A percentile compares a stretch with the other conserved stretches of the same genome.
Evolutionary conservation across 768 basidiomycete genomes (phyloP).

Genomic region (Lactarius indigo): DNA sequence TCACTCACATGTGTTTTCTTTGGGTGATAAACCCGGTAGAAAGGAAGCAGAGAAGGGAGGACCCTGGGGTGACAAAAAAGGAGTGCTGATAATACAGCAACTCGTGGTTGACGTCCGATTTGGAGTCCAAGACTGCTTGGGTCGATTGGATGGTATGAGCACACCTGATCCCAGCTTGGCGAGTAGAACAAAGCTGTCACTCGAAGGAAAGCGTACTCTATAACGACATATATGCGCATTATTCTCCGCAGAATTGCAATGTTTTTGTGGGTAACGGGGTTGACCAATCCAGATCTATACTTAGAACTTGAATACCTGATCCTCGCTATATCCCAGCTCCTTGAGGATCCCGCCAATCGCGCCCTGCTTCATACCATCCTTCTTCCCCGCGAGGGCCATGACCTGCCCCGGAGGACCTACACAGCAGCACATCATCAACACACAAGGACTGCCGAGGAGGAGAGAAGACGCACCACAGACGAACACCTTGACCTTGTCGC

Average conservation of each 20-base stretch:
- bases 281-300: not conserved
- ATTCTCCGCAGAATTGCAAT: not conserved
- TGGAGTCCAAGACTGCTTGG: not conserved
- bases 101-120: not conserved
- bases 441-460: not conserved
- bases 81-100: not conserved
- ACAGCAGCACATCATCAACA: not conserved
- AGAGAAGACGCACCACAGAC: constrained; percentile 64
- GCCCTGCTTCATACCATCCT: constrained; percentile 86
- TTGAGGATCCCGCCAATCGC: constrained; percentile 78
- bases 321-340: constrained; percentile 78
- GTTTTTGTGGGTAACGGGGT: not conserved
- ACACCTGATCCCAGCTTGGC: not conserved
- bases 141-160: not conserved
- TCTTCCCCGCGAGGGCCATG: constrained; percentile 83
- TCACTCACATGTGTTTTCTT: not conserved
- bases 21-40: not conserved
- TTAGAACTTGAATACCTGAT: constrained; percentile 57
- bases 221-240: not conserved
- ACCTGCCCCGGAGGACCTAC: constrained; percentile 85
- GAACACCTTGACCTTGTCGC: constrained; percentile 83
- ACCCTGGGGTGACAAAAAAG: not conserved
- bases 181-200: not conserved
- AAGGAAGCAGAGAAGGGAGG: not conserved
- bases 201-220: not conserved